Percentiles rank a stretch among this genome's conserved stretches.
Conservation (phyloP, 495 filamentous ascomycete genomes). For the Penicillium daleae region DNA sequence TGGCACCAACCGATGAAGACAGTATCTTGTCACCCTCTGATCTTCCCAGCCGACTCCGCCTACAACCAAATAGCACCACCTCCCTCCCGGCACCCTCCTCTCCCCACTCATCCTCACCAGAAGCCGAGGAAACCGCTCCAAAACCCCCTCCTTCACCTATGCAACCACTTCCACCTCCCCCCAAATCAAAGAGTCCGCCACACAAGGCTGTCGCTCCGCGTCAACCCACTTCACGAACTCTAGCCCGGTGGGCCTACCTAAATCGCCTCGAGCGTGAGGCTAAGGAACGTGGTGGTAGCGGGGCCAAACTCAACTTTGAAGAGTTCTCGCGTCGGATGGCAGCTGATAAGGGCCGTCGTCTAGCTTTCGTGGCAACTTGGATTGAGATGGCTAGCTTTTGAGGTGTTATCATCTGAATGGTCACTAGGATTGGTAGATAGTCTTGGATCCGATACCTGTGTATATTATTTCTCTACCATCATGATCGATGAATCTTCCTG, state of each 20-base stretch:
- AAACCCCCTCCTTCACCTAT: constrained; percentile 43
- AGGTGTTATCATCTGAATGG: background rate
- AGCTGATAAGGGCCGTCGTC: constrained; percentile 58
- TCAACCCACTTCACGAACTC: constrained; percentile 44
- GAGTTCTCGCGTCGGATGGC: constrained; percentile 78
- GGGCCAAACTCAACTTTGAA: constrained; percentile 68
- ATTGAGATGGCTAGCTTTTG: constrained; percentile 76
- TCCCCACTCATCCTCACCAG: constrained; percentile 37
- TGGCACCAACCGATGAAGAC: constrained; percentile 5
- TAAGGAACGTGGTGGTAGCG: constrained; percentile 69
- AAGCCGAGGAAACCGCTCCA: constrained; percentile 44
- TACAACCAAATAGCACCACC: constrained; percentile 40
- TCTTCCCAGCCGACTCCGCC: constrained; percentile 35
- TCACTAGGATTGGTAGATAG: background rate
- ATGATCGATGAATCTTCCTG: background rate
- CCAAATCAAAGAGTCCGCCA: constrained; percentile 22
- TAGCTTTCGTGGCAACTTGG: constrained; percentile 83
- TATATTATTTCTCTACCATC: constrained; percentile 20
- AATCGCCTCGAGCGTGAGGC: constrained; percentile 68
- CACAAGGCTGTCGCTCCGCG: constrained; percentile 20
- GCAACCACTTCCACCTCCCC: constrained; percentile 39
- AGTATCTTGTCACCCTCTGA: constrained; percentile 16
- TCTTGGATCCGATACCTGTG: constrained; percentile 8
- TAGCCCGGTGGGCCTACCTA: constrained; percentile 56
- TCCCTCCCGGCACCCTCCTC: constrained; percentile 44